Conservation (phyloP, 768 basidiomycete genomes). For the Rhizopogon roseolus region DNA sequence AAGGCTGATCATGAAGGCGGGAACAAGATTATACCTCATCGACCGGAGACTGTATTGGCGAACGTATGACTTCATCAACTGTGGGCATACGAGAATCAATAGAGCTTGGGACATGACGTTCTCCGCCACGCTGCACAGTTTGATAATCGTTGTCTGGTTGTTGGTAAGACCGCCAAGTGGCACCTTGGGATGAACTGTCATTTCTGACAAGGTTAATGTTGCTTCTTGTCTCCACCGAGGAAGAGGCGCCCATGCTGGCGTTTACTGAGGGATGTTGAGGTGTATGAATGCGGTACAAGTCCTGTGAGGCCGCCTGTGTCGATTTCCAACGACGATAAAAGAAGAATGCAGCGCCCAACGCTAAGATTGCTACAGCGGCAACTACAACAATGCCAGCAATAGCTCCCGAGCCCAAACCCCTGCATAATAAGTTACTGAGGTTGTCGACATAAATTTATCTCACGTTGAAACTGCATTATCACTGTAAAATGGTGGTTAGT, state of each 20-base stretch:
- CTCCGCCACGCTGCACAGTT: neutral
- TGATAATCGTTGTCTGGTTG: neutral
- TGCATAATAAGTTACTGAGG: constrained; percentile 3
- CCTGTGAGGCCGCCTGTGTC: constrained; percentile 9
- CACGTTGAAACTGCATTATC: constrained; percentile 6
- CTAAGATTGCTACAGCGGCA: constrained; percentile 7
- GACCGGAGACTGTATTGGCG: neutral
- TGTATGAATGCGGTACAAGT: constrained; percentile 8
- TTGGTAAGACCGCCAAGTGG: constrained; percentile 8
- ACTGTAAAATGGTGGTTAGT: neutral
- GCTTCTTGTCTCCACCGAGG: constrained; percentile 16
- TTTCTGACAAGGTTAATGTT: constrained; percentile 7
- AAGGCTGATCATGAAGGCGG: neutral
- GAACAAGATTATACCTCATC: constrained; percentile 14
- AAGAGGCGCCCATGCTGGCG: constrained; percentile 11
- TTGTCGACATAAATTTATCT: neutral
- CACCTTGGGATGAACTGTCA: neutral
- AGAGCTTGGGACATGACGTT: neutral
- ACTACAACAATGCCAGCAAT: constrained; percentile 19
- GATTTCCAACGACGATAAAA: constrained; percentile 27
- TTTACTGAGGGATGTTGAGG: constrained; percentile 2
- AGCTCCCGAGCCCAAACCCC: constrained; percentile 15
- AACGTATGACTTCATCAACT: constrained; percentile 3
- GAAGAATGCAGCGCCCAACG: constrained; percentile 12
- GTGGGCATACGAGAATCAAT: constrained; percentile 9